phyloP scores from a whole-genome alignment of 257 asterid genomes.

The Solanum sitiens region DNA sequence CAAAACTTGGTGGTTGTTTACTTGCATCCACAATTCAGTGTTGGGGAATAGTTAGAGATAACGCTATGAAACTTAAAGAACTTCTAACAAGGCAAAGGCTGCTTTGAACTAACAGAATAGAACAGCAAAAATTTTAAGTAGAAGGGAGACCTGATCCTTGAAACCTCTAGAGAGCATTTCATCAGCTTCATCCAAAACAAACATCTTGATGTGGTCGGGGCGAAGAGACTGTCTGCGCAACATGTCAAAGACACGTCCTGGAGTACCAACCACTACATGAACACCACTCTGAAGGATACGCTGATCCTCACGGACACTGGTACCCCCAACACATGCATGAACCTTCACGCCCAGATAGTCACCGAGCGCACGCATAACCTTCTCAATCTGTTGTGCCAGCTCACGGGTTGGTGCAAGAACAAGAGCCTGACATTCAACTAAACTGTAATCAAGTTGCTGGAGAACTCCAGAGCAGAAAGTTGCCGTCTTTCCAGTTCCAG shows the following conservation, averaged over 20 bases:
- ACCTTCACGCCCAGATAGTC: conserved; percentile 59
- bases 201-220: conserved; percentile 54
- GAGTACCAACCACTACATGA: conserved; percentile 64
- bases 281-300: conserved; percentile 57
- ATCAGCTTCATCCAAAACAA: conserved; percentile 55
- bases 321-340: conserved; percentile 62
- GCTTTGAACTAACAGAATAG: background rate
- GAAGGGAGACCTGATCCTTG: conserved; percentile 45
- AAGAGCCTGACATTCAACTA: conserved; percentile 57
- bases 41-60: background rate
- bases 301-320: conserved; percentile 16
- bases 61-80: background rate
- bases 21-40: background rate
- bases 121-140: background rate
- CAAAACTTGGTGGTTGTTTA: background rate
- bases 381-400: conserved; percentile 60
- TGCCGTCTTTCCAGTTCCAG: conserved; percentile 61
- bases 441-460: conserved; percentile 46
- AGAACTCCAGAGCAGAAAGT: conserved; percentile 62
- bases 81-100: background rate
- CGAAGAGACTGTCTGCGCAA: conserved; percentile 11
- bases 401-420: conserved; percentile 63
- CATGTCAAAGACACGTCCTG: conserved; percentile 20
- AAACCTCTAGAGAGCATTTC: conserved; percentile 63
- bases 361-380: conserved; percentile 58